phyloP scores from a whole-genome alignment of 129 eudicot genomes.

The Flaveria robusta region DNA sequence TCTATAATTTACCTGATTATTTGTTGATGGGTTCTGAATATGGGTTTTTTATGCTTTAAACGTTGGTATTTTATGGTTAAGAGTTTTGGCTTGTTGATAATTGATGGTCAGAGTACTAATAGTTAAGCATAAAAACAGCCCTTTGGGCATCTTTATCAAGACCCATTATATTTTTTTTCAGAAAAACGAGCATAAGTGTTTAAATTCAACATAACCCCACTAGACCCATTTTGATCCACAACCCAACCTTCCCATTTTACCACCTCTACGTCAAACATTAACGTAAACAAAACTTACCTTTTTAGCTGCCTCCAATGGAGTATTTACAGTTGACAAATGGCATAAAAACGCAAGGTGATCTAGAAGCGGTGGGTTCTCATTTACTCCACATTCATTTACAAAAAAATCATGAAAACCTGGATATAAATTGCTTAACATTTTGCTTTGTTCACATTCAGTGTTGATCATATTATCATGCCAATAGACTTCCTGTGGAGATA shows the following conservation, averaged over 20 bases:
- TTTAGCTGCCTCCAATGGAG: slow-evolving; percentile 68
- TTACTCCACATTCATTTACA: slow-evolving; percentile 83
- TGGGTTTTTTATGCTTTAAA: not conserved
- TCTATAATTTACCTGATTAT: not conserved
- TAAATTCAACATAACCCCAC: not conserved
- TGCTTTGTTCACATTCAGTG: slow-evolving; percentile 32
- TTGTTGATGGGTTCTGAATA: not conserved
- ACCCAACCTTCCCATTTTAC: not conserved
- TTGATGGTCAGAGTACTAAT: not conserved
- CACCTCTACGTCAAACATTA: not conserved
- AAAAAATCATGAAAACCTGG: slow-evolving; percentile 77
- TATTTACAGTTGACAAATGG: slow-evolving; percentile 57
- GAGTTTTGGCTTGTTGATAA: not conserved
- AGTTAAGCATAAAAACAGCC: not conserved
- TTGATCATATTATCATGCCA: slow-evolving; percentile 67
- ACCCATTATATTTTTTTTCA: not conserved
- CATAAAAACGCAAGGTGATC: slow-evolving; percentile 63
- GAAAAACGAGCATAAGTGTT: not conserved
- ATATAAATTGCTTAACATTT: slow-evolving; percentile 59
- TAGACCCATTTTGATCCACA: not conserved
- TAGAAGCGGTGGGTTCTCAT: slow-evolving; percentile 60
- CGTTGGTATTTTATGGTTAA: not conserved
- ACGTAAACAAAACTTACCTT: slow-evolving; percentile 36
- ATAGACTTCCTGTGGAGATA: slow-evolving; percentile 70
- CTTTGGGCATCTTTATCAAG: not conserved